These are phyloP conservation scores for Aschersonia sp. DNA, from an alignment of 2,329 filamentous ascomycete species.

Conservation along the genomic window DNA sequence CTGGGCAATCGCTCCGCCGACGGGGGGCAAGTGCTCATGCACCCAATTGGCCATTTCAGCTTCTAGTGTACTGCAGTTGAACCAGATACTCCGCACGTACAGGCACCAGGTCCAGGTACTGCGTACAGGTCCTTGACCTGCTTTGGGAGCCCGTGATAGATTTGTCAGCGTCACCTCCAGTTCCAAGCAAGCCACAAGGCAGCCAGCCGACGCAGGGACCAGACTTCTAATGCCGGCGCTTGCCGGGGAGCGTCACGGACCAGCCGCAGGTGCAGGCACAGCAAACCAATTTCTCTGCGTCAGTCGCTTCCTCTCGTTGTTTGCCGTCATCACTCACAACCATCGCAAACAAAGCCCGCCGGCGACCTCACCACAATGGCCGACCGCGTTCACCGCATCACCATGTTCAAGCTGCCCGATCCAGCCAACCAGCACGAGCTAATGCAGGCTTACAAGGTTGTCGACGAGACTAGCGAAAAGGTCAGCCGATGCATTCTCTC, in stretches of 20 bases:
- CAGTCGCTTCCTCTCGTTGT: not conserved
- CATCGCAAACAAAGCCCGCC: not conserved
- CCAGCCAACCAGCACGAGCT: constrained; percentile 27
- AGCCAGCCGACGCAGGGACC: too few species aligned
- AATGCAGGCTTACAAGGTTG: constrained; percentile 27
- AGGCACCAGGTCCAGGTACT: too few species aligned
- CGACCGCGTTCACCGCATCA: constrained; percentile 30
- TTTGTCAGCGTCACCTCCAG: too few species aligned
- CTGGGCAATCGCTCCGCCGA: too few species aligned
- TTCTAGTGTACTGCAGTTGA: too few species aligned
- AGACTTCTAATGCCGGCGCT: not conserved
- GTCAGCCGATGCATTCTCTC: constrained; percentile 10
- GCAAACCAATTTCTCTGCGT: not conserved
- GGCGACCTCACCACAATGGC: constrained; percentile 14
- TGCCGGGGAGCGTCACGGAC: not conserved
- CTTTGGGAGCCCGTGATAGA: too few species aligned
- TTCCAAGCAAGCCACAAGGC: too few species aligned
- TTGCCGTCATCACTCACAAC: not conserved
- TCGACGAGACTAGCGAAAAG: constrained; percentile 26
- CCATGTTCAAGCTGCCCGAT: constrained; percentile 38
- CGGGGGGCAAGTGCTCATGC: too few species aligned
- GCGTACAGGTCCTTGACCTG: too few species aligned
- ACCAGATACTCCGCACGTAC: too few species aligned
- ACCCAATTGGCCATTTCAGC: too few species aligned
- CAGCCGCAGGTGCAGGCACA: too few species aligned